These are phyloP conservation scores for Arachis hypogaea DNA, from an alignment of 306 rosid genomes.

Conservation along the genomic window DNA sequence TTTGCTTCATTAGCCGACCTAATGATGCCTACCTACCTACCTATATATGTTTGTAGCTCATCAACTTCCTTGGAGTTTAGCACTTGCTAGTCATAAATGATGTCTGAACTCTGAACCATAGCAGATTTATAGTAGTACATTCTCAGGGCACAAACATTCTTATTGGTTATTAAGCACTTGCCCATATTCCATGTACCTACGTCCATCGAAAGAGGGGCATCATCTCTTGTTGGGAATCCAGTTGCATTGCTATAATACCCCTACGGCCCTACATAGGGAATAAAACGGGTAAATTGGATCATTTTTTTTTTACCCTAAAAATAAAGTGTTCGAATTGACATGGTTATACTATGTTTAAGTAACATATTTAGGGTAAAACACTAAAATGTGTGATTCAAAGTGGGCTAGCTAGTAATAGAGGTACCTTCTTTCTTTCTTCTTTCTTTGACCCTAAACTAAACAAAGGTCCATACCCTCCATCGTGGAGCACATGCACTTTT, in stretches of 20 bases:
- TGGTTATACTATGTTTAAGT: too few relatives aligned
- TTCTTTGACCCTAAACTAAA: conserved; percentile 1
- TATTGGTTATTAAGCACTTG: not conserved
- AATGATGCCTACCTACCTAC: conserved; percentile 10
- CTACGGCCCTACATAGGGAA: not conserved
- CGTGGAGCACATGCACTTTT: conserved; percentile 1
- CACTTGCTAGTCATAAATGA: not conserved
- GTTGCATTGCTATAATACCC: not conserved
- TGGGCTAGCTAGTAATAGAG: not conserved
- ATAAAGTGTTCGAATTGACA: too few relatives aligned
- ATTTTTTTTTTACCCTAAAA: too few relatives aligned
- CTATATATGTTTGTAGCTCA: not conserved
- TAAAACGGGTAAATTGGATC: too few relatives aligned
- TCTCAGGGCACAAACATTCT: not conserved
- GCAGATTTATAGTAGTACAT: not conserved
- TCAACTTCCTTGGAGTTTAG: not conserved
- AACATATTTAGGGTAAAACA: too few relatives aligned
- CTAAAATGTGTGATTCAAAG: too few relatives aligned
- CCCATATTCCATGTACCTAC: conserved; percentile 6
- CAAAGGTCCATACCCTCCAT: conserved; percentile 2
- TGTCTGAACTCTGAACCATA: not conserved
- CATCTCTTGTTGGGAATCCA: not conserved
- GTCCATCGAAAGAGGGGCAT: not conserved
- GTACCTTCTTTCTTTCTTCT: not conserved
- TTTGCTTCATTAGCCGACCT: conserved; percentile 20